Evolutionary conservation across 257 asterid genomes (phyloP), one percentile per base, ranked within the genome.

Genomic region (Perilla frutescens): DNA sequence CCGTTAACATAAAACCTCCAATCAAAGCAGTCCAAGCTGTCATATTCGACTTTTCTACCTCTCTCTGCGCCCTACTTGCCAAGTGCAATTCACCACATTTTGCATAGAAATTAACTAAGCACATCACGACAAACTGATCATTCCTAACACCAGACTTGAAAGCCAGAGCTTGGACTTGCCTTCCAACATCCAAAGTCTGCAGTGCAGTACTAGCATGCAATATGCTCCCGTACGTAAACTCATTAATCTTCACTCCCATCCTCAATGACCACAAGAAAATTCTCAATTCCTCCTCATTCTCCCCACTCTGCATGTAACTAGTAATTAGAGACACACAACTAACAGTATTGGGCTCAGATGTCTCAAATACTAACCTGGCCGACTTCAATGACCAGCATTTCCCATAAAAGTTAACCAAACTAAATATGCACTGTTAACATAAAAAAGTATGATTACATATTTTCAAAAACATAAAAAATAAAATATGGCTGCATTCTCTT

Each of bases 1-100:
- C n/a, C n/a, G n/a, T n/a, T n/a, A n/a, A n/a, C 81, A 88, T 82
- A 77, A 62, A 88, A 14, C 96, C 96, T 50, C 96, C 96, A 34
- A 91, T 88, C 53, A 91, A 57, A 6, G 96, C 97, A 65, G 97
- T 91, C 96, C 93, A 88, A 64, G 96, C 86, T 59, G 90, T 77
- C 76, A 91, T 78, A 65, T 81, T 76, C 3, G 84, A 86, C 59
- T 72, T 79, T 37, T 81, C 79, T 2, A 82, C 90, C 83, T 82
- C 95, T 32, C 79, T 59, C 78, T 88, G 68, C 45, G 85, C 96
- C 68, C 72, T 70, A 36, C 32, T 62, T 3, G 98, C 98, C 43
- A 71, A 80, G 48, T 83, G 85, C 75, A 88, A 64, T 39, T 75
- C 75, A 1, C 94, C 87, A 66, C 96, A 92, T 83, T 90, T 90